These are phyloP conservation scores for Penicillium nucicola DNA, from an alignment of 495 filamentous ascomycete genomes.

Conservation along the genomic window DNA sequence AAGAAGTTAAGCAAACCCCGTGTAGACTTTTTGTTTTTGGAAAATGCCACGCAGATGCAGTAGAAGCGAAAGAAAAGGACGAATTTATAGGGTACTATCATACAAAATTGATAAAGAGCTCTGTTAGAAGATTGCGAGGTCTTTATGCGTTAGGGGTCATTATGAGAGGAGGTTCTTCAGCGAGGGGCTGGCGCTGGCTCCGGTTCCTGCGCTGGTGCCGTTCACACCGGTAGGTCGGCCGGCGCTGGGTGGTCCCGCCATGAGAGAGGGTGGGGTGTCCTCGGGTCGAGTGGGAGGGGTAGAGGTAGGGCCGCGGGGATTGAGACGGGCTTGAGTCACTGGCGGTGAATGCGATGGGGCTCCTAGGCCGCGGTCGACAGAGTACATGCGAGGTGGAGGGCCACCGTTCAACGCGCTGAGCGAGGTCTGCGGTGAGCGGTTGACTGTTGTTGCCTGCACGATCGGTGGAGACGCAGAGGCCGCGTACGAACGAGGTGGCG, in stretches of 20 bases:
- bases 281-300: slow-evolving; percentile 34
- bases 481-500: slow-evolving; percentile 36
- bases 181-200: slow-evolving; percentile 73
- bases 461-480: slow-evolving; percentile 48
- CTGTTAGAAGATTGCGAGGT: neutral
- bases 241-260: slow-evolving; percentile 23
- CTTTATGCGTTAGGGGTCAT: slow-evolving; percentile 8
- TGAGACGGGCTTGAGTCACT: slow-evolving; percentile 30
- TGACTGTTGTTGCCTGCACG: slow-evolving; percentile 39
- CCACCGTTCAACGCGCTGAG: slow-evolving; percentile 38
- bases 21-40: slow-evolving; percentile 15
- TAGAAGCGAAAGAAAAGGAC: slow-evolving; percentile 18
- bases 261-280: slow-evolving; percentile 25
- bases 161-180: slow-evolving; percentile 71
- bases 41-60: slow-evolving; percentile 23
- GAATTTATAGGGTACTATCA: slow-evolving; percentile 21
- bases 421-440: slow-evolving; percentile 40
- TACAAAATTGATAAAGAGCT: slow-evolving; percentile 18
- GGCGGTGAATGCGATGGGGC: slow-evolving; percentile 39
- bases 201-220: slow-evolving; percentile 33
- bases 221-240: slow-evolving; percentile 33
- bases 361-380: slow-evolving; percentile 33
- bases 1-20: slow-evolving; percentile 6
- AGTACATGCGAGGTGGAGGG: slow-evolving; percentile 34
- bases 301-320: slow-evolving; percentile 33